These are phyloP conservation scores for Pleurotus pulmonarius DNA, from an alignment of 768 basidiomycete genomes.

Conservation along the genomic window DNA sequence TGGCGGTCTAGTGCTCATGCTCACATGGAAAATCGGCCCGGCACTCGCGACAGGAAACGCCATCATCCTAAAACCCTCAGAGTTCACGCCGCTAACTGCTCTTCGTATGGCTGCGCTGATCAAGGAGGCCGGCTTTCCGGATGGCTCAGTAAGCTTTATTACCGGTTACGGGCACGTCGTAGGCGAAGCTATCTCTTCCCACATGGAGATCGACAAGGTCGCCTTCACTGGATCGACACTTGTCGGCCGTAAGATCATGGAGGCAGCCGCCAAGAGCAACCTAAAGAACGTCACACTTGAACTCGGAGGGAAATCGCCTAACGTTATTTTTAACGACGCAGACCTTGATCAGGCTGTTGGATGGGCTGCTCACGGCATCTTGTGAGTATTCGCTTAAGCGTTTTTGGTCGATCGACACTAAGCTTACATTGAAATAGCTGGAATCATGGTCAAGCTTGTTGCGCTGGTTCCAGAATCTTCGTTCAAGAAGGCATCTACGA, in stretches of 20 bases:
- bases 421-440: conserved; percentile 31
- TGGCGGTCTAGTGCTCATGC: conserved; percentile 14
- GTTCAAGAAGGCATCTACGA: conserved; percentile 81
- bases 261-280: conserved; percentile 77
- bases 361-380: conserved; percentile 72
- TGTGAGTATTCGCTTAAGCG: conserved; percentile 37
- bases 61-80: conserved; percentile 65
- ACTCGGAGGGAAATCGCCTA: conserved; percentile 75
- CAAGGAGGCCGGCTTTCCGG: conserved; percentile 57
- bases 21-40: conserved; percentile 25
- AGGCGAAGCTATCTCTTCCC: conserved; percentile 58
- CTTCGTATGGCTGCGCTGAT: conserved; percentile 41
- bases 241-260: conserved; percentile 75
- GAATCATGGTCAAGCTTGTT: conserved; percentile 77
- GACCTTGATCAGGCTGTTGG: conserved; percentile 68
- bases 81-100: conserved; percentile 60
- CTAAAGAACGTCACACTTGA: conserved; percentile 83
- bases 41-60: conserved; percentile 48
- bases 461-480: conserved; percentile 80
- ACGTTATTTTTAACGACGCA: conserved; percentile 71
- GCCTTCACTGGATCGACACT: conserved; percentile 72
- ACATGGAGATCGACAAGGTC: conserved; percentile 61
- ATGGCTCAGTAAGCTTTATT: conserved; percentile 60
- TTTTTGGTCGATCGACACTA: too few relatives aligned
- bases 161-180: conserved; percentile 53